Evolutionary conservation across 768 basidiomycete species (phyloP).

Genomic region (Boletus rubescentipes): DNA sequence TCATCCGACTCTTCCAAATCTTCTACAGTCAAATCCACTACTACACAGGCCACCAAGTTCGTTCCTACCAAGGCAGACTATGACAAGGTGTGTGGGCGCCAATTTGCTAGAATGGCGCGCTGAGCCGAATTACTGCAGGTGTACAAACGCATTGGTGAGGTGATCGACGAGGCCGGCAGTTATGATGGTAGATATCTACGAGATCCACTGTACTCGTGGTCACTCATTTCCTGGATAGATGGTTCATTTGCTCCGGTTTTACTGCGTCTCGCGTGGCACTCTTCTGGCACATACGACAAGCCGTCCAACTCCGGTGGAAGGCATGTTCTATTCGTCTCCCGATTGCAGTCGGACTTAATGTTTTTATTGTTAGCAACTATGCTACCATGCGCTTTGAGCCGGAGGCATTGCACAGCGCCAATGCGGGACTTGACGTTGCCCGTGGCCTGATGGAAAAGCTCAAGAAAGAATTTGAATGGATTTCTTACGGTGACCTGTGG

Average conservation of each 20-base stretch:
- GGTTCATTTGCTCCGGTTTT: conserved; percentile 88
- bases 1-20: conserved; percentile 45
- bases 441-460: conserved; percentile 82
- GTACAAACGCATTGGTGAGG: conserved; percentile 84
- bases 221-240: conserved; percentile 43
- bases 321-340: conserved; percentile 34
- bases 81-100: conserved; percentile 60
- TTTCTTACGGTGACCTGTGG: conserved; percentile 96
- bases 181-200: conserved; percentile 72
- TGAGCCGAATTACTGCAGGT: conserved; percentile 47
- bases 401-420: conserved; percentile 81
- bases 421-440: conserved; percentile 79
- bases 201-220: neutral
- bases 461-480: conserved; percentile 89
- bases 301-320: conserved; percentile 75
- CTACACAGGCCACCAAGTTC: conserved; percentile 66
- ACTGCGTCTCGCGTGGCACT: conserved; percentile 91
- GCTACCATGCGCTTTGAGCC: conserved; percentile 98
- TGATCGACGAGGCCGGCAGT: conserved; percentile 62
- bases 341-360: neutral
- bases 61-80: conserved; percentile 82
- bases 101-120: neutral
- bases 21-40: conserved; percentile 57
- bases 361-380: conserved; percentile 67
- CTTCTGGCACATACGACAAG: conserved; percentile 92